A percentile compares a stretch with the other conserved stretches of the same genome.
Conservation (phyloP, 2,329 filamentous ascomycete genomes). For the Botrytis porri region DNA sequence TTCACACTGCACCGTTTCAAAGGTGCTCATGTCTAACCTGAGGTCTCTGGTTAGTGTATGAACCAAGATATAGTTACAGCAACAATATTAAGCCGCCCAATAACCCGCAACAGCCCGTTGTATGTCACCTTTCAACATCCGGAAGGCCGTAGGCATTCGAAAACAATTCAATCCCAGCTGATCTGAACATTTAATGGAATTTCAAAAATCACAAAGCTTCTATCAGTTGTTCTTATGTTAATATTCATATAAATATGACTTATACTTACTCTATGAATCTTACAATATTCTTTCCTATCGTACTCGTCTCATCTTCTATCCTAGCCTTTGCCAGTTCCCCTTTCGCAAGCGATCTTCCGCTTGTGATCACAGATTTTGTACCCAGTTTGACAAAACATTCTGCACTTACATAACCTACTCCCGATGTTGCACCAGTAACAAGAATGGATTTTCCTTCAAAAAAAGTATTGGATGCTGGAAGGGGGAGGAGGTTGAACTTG, state of each 20-base stretch:
- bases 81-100: background rate
- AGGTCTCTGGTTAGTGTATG: background rate
- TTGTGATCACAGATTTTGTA: conserved; percentile 43
- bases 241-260: conserved; percentile 9
- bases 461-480: conserved; percentile 32
- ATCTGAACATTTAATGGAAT: background rate
- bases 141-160: background rate
- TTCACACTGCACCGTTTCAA: conserved; percentile 28
- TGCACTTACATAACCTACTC: conserved; percentile 44
- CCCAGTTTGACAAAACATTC: conserved; percentile 43
- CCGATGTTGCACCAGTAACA: conserved; percentile 44
- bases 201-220: background rate
- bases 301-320: conserved; percentile 37
- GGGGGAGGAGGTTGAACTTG: conserved; percentile 30
- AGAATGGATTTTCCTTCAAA: conserved; percentile 39
- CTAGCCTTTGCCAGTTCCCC: conserved; percentile 41
- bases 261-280: conserved; percentile 20
- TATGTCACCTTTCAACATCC: background rate
- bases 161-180: background rate
- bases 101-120: background rate
- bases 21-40: conserved; percentile 32
- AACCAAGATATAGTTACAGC: background rate
- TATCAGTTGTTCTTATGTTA: background rate
- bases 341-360: conserved; percentile 40
- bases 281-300: conserved; percentile 26